Percentiles rank a stretch among this genome's conserved stretches.
phyloP scores from a whole-genome alignment of 2,329 filamentous ascomycete genomes.

The Colletotrichum cereale region DNA sequence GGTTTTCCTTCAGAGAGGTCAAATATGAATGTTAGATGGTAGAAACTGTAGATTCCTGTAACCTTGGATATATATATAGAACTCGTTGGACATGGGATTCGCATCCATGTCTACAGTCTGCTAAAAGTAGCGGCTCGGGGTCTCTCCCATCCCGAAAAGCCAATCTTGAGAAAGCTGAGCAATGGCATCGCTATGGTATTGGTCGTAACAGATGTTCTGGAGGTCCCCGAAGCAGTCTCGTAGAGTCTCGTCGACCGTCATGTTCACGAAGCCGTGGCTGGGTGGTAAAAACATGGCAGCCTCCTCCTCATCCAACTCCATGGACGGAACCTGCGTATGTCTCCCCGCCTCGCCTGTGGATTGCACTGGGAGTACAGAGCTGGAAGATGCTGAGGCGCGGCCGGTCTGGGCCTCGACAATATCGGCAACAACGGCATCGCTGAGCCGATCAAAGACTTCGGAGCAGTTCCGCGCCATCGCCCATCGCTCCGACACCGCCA shows the following conservation, averaged over 20 bases:
- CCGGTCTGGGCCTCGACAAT: constrained; percentile 49
- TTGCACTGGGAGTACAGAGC: background rate
- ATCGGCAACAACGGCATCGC: constrained; percentile 57
- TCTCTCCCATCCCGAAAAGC: constrained; percentile 41
- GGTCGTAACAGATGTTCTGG: constrained; percentile 43
- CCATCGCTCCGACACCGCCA: constrained; percentile 59
- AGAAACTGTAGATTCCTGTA: constrained; percentile 17
- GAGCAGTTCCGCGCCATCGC: constrained; percentile 54
- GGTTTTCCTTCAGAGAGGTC: constrained; percentile 50
- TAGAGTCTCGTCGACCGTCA: constrained; percentile 54
- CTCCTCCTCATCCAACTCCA: constrained; percentile 7
- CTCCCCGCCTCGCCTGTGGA: background rate
- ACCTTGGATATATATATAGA: too few species aligned
- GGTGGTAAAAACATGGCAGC: constrained; percentile 8
- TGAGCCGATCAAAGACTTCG: constrained; percentile 57
- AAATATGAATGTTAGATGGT: background rate
- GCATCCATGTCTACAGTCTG: rapidly evolving
- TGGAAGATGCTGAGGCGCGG: constrained; percentile 5
- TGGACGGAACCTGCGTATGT: background rate
- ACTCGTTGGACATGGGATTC: constrained; percentile 37
- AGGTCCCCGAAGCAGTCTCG: constrained; percentile 53
- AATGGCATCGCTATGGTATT: constrained; percentile 44
- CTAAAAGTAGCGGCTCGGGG: constrained; percentile 20
- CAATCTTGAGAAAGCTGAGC: constrained; percentile 44
- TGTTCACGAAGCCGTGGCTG: constrained; percentile 38